These are phyloP conservation scores for Cryoendolithus antarcticus DNA, from an alignment of 2,329 filamentous ascomycete species.

Conservation along the genomic window DNA sequence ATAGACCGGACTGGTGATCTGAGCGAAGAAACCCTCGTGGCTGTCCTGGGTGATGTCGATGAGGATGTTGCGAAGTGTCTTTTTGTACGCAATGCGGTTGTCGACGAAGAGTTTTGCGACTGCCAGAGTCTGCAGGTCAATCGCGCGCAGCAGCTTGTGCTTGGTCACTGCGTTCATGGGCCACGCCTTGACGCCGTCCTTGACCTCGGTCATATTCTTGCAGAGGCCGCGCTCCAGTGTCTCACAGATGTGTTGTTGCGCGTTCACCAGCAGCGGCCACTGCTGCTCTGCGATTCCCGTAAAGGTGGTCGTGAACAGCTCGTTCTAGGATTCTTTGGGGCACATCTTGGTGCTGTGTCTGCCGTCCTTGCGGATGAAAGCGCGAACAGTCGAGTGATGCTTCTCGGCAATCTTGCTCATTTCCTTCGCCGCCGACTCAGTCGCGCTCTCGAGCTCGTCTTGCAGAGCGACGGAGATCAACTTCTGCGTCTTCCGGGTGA, in stretches of 20 bases:
- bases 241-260: background rate
- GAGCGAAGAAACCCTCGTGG: conserved; percentile 8
- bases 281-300: background rate
- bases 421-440: conserved; percentile 1
- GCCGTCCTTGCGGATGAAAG: conserved; percentile 13
- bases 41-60: conserved; percentile 10
- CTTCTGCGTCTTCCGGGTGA: conserved; percentile 1
- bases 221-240: conserved; percentile 1
- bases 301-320: conserved; percentile 9
- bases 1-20: conserved; percentile 11
- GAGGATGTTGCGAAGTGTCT: conserved; percentile 7
- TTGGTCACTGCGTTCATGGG: conserved; percentile 1
- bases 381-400: conserved; percentile 8
- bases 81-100: conserved; percentile 2
- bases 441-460: background rate
- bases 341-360: conserved; percentile 6
- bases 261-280: conserved; percentile 1
- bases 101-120: background rate
- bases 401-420: conserved; percentile 3
- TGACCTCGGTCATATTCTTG: conserved; percentile 1
- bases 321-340: conserved; percentile 11
- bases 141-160: background rate
- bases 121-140: background rate
- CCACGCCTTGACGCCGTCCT: background rate
- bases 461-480: conserved; percentile 3